These are phyloP conservation scores for Leucosporidium creatinivorum DNA, from an alignment of 768 basidiomycete species.

Conservation along the genomic window DNA sequence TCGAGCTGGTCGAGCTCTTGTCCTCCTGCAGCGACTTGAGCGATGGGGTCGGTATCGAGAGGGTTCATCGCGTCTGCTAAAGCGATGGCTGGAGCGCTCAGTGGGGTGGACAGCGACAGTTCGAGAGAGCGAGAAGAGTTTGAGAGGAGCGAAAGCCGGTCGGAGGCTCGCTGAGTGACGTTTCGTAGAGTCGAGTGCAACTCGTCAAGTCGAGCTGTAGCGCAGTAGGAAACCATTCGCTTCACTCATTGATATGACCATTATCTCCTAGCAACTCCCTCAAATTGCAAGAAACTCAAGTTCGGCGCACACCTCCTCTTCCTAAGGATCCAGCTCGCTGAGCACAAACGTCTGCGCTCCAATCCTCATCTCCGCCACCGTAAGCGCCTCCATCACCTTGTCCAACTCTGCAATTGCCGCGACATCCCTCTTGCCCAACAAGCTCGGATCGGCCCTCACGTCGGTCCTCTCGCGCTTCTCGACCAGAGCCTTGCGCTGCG, in stretches of 20 bases:
- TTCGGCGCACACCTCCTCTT: not conserved
- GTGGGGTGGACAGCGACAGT: no score
- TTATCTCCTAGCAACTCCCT: not conserved
- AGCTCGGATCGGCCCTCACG: slow-evolving; percentile 60
- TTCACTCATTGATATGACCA: not conserved
- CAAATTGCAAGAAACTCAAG: not conserved
- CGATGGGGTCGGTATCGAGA: no score
- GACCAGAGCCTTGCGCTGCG: slow-evolving; percentile 60
- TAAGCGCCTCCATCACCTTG: slow-evolving; percentile 62
- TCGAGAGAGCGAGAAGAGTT: no score
- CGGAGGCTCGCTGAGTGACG: no score
- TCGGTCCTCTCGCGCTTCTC: slow-evolving; percentile 74
- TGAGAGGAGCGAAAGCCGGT: no score
- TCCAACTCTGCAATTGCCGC: slow-evolving; percentile 69
- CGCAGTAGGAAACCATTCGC: no score
- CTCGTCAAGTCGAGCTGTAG: no score
- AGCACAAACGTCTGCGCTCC: slow-evolving; percentile 86
- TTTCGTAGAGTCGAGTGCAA: no score
- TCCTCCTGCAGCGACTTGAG: no score
- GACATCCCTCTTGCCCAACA: slow-evolving; percentile 67
- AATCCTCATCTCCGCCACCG: slow-evolving; percentile 71
- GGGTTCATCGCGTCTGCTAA: no score
- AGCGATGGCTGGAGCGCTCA: no score
- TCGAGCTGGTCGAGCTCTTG: no score
- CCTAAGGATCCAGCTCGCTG: slow-evolving; percentile 49